Evolutionary conservation across 2,329 filamentous ascomycete species (phyloP).

Genomic region (Macrophomina phaseolina): DNA sequence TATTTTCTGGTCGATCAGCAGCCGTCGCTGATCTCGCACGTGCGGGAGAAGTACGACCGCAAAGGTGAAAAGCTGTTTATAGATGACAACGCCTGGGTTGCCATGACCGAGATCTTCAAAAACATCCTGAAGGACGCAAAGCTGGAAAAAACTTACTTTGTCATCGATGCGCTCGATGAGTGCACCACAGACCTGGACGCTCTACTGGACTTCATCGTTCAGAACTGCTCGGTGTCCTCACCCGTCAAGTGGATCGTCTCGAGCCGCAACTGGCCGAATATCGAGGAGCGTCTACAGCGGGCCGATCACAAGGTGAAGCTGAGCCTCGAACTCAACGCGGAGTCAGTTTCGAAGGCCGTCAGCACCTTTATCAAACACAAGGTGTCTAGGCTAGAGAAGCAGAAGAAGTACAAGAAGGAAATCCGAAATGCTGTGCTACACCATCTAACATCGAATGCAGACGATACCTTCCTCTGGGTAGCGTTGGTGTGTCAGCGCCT

Average conservation of each 20-base stretch:
- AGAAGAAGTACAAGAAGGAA: too few relatives aligned
- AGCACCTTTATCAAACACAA: too few relatives aligned
- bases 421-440: constrained; percentile 25
- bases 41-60: constrained; percentile 40
- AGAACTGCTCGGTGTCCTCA: background rate
- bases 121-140: too few relatives aligned
- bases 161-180: background rate
- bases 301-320: constrained; percentile 33
- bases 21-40: constrained; percentile 41
- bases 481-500: constrained; percentile 51
- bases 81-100: too few relatives aligned
- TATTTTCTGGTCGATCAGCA: constrained; percentile 47
- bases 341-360: constrained; percentile 42
- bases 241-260: background rate
- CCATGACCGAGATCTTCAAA: too few relatives aligned
- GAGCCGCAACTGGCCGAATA: constrained; percentile 28
- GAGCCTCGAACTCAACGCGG: constrained; percentile 44
- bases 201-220: background rate
- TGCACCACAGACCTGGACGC: background rate
- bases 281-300: constrained; percentile 41
- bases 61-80: too few relatives aligned
- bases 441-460: constrained; percentile 41
- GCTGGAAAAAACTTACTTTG: background rate
- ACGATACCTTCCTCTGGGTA: constrained; percentile 54
- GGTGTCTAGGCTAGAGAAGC: too few relatives aligned